Percentiles rank a stretch among this genome's conserved stretches.
Evolutionary conservation across 306 rosid species (phyloP).

Genomic region (Acacia melanoxylon): DNA sequence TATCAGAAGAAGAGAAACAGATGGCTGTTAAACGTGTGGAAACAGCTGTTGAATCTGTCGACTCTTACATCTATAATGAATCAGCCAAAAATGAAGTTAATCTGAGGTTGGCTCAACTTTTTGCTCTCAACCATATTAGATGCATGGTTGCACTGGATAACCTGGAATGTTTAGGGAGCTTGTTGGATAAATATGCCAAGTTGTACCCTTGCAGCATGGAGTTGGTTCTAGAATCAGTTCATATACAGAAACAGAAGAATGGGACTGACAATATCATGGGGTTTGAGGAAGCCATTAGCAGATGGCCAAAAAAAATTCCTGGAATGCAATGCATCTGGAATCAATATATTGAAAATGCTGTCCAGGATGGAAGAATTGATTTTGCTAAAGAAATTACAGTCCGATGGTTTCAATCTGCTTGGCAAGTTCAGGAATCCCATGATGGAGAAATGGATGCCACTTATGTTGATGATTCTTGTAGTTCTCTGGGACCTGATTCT

Average conservation of each 20-base stretch:
- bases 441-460: constrained; percentile 28
- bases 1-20: constrained; percentile 62
- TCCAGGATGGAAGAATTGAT: constrained; percentile 53
- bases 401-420: constrained; percentile 69
- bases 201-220: constrained; percentile 78
- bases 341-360: constrained; percentile 69
- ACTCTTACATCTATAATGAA: constrained; percentile 50
- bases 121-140: constrained; percentile 80
- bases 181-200: constrained; percentile 68
- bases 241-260: constrained; percentile 43
- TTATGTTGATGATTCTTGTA: constrained; percentile 35
- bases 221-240: constrained; percentile 57
- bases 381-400: constrained; percentile 63
- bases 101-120: constrained; percentile 59
- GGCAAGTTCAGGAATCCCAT: constrained; percentile 44
- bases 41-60: constrained; percentile 58
- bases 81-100: constrained; percentile 48
- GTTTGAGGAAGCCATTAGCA: constrained; percentile 68
- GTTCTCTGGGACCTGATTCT: constrained; percentile 43
- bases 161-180: constrained; percentile 47
- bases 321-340: constrained; percentile 93
- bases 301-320: constrained; percentile 81
- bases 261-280: constrained; percentile 47
- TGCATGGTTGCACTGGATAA: constrained; percentile 70
- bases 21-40: constrained; percentile 66